Percentiles rank a stretch among this genome's conserved stretches.
These are phyloP conservation scores for Candida corydali DNA, from an alignment of 805 yeast genomes.

Conservation along the genomic window DNA sequence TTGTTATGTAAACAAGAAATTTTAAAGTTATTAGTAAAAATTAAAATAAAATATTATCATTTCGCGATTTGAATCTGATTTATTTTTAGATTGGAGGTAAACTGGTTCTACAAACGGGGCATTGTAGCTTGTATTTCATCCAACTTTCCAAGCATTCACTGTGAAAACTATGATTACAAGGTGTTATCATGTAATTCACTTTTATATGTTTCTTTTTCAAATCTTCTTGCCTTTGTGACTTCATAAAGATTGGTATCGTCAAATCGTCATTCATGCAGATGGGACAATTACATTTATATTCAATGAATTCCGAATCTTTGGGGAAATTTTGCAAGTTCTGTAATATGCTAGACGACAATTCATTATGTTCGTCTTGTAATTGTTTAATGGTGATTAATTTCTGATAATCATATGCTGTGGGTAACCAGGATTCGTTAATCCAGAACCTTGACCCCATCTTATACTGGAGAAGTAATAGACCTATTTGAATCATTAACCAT, in stretches of 20 bases:
- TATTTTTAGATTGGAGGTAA: slow-evolving; percentile 79
- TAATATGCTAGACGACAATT: slow-evolving; percentile 52
- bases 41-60: too few species aligned
- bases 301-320: slow-evolving; percentile 22
- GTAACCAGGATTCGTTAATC: slow-evolving; percentile 67
- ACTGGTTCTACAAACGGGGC: slow-evolving; percentile 87
- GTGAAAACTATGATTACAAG: slow-evolving; percentile 89
- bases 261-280: slow-evolving; percentile 81
- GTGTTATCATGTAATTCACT: slow-evolving; percentile 73
- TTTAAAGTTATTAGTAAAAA: too few species aligned
- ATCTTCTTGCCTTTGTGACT: slow-evolving; percentile 11
- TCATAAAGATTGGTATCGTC: slow-evolving; percentile 46
- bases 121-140: slow-evolving; percentile 90
- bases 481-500: slow-evolving; percentile 63
- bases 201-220: slow-evolving; percentile 24
- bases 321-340: slow-evolving; percentile 25
- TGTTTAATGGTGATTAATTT: slow-evolving; percentile 57
- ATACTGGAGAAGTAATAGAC: slow-evolving; percentile 58
- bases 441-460: slow-evolving; percentile 78
- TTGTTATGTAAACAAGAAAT: too few species aligned
- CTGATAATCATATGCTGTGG: slow-evolving; percentile 84
- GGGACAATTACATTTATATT: slow-evolving; percentile 69
- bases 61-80: too few species aligned
- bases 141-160: slow-evolving; percentile 83
- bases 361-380: slow-evolving; percentile 43